These are phyloP conservation scores for Erythrophleum fordii DNA, from an alignment of 306 rosid genomes.

Conservation along the genomic window DNA sequence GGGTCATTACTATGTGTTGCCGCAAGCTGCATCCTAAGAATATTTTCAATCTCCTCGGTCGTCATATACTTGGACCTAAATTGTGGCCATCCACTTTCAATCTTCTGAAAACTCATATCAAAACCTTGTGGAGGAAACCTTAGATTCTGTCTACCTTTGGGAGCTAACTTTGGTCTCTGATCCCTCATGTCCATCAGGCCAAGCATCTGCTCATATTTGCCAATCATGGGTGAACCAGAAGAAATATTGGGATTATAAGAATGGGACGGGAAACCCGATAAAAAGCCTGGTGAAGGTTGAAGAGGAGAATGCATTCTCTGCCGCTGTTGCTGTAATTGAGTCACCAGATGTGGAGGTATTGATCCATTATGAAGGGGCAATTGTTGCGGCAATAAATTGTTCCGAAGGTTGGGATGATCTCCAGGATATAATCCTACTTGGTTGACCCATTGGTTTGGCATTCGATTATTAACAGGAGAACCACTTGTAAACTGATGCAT, in stretches of 20 bases:
- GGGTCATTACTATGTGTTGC: slow-evolving; percentile 98
- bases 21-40: slow-evolving; percentile 91
- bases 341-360: slow-evolving; percentile 55
- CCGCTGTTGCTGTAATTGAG: slow-evolving; percentile 63
- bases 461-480: slow-evolving; percentile 50
- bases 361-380: slow-evolving; percentile 62
- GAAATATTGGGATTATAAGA: slow-evolving; percentile 58
- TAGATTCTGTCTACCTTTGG: slow-evolving; percentile 60
- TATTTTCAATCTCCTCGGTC: slow-evolving; percentile 85
- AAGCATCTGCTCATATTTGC: slow-evolving; percentile 78
- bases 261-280: slow-evolving; percentile 60
- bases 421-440: slow-evolving; percentile 57
- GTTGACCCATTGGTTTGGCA: slow-evolving; percentile 59
- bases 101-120: slow-evolving; percentile 60
- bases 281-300: slow-evolving; percentile 58
- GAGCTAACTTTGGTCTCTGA: slow-evolving; percentile 71
- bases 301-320: slow-evolving; percentile 61
- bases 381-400: slow-evolving; percentile 63
- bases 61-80: slow-evolving; percentile 85
- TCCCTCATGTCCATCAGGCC: slow-evolving; percentile 82
- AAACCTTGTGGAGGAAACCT: slow-evolving; percentile 67
- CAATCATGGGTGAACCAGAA: slow-evolving; percentile 64
- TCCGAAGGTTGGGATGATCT: slow-evolving; percentile 54
- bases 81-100: slow-evolving; percentile 78
- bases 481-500: slow-evolving; percentile 53